Evolutionary conservation across 306 rosid genomes (phyloP).

Genomic region (Alnus rubra): DNA sequence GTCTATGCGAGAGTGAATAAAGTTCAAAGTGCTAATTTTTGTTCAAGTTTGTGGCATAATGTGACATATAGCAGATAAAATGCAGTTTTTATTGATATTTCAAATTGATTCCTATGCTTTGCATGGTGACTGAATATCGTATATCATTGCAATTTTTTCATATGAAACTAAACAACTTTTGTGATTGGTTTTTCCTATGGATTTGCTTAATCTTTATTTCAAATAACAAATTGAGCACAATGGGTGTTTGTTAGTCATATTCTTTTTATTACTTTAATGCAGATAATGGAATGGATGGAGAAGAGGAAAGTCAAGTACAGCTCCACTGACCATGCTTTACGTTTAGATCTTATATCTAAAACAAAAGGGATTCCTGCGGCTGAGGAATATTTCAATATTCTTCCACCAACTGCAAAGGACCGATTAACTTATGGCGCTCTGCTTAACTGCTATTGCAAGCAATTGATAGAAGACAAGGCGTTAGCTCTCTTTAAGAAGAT

Average conservation of each 20-base stretch:
- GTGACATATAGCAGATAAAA: background rate
- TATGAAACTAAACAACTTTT: background rate
- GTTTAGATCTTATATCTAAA: constrained; percentile 66
- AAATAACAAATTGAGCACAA: background rate
- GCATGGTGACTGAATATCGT: background rate
- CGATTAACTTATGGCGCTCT: constrained; percentile 67
- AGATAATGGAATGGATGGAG: constrained; percentile 93
- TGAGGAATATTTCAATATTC: constrained; percentile 56
- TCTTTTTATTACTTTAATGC: constrained; percentile 19
- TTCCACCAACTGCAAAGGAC: constrained; percentile 51
- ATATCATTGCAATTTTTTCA: background rate
- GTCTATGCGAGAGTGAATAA: background rate
- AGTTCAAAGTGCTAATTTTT: background rate
- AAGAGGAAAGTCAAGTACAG: constrained; percentile 54
- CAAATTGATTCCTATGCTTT: background rate
- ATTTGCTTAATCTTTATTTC: background rate
- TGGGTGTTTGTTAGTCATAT: background rate
- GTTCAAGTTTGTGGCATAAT: background rate
- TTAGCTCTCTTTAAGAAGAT: constrained; percentile 51
- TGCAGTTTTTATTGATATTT: background rate
- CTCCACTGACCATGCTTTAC: constrained; percentile 47
- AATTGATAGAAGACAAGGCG: constrained; percentile 58
- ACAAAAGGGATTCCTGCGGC: constrained; percentile 64
- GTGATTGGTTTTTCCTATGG: background rate
- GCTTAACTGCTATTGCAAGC: constrained; percentile 70